phyloP scores from a whole-genome alignment of 768 basidiomycete species.

The Boletales sp. region DNA sequence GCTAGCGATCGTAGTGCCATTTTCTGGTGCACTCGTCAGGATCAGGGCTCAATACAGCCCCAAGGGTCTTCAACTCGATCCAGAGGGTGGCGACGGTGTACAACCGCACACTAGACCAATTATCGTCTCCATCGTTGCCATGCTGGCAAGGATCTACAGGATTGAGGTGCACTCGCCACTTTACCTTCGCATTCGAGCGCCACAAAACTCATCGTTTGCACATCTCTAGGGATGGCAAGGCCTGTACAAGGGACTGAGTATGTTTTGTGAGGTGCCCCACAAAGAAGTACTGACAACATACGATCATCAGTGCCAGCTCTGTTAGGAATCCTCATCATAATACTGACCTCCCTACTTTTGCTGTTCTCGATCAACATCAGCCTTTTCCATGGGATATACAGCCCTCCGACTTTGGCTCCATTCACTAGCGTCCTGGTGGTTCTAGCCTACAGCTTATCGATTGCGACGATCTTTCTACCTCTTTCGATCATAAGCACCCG shows the following conservation, averaged over 20 bases:
- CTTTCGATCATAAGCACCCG: constrained; percentile 73
- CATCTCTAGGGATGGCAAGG: constrained; percentile 59
- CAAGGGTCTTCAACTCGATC: constrained; percentile 75
- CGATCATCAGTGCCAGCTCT: constrained; percentile 44
- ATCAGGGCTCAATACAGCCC: constrained; percentile 86
- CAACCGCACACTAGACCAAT: constrained; percentile 75
- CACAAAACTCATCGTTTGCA: background rate
- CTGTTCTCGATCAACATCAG: constrained; percentile 56
- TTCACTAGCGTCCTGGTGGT: constrained; percentile 57
- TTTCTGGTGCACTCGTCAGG: constrained; percentile 68
- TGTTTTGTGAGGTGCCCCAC: constrained; percentile 13
- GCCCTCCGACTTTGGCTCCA: constrained; percentile 38
- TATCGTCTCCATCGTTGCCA: constrained; percentile 68
- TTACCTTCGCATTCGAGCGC: background rate
- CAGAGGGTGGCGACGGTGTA: constrained; percentile 57
- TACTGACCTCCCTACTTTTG: constrained; percentile 40
- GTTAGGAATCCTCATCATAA: constrained; percentile 50
- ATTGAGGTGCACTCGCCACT: constrained; percentile 55
- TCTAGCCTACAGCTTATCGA: constrained; percentile 57
- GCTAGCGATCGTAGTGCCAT: constrained; percentile 55
- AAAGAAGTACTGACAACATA: constrained; percentile 35
- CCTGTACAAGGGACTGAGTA: constrained; percentile 77
- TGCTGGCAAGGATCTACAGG: constrained; percentile 65
- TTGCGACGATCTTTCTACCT: constrained; percentile 65
- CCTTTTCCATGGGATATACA: constrained; percentile 62